phyloP scores from a whole-genome alignment of 1,139 yeast genomes.

The Debaryomycetaceae sp. region DNA sequence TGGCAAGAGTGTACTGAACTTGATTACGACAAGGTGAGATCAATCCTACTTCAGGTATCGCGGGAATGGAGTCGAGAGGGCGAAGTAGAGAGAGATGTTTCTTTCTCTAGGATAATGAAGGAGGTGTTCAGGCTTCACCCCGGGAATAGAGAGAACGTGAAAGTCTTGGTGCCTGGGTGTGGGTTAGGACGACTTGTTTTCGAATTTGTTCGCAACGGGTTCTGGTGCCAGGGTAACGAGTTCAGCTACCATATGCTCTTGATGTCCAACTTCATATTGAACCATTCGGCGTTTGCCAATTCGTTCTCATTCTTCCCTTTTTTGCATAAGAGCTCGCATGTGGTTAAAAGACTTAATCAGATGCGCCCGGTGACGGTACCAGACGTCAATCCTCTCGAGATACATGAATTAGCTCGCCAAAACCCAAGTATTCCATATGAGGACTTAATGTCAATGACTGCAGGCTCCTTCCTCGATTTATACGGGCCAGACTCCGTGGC shows the following conservation, averaged over 20 bases:
- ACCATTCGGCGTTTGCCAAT: slow-evolving; percentile 42
- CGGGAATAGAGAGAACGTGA: slow-evolving; percentile 35
- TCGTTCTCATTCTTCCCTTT: slow-evolving; percentile 50
- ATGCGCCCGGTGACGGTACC: slow-evolving; percentile 51
- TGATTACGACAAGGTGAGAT: slow-evolving; percentile 61
- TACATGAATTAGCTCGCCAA: slow-evolving; percentile 23
- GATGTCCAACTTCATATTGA: slow-evolving; percentile 61
- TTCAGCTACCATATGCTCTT: slow-evolving; percentile 78
- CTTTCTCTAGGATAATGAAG: slow-evolving; percentile 44
- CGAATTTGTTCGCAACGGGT: slow-evolving; percentile 67
- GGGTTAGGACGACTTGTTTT: slow-evolving; percentile 79
- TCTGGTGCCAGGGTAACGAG: slow-evolving; percentile 81
- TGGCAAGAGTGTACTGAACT: slow-evolving; percentile 46
- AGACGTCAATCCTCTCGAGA: slow-evolving; percentile 42
- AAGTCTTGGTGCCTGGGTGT: slow-evolving; percentile 74
- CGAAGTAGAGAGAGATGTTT: slow-evolving; percentile 42
- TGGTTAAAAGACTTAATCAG: slow-evolving; percentile 42
- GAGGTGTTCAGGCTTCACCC: slow-evolving; percentile 47
- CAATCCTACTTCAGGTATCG: slow-evolving; percentile 59
- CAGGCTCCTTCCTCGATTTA: slow-evolving; percentile 77
- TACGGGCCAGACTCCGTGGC: slow-evolving; percentile 48
- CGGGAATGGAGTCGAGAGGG: slow-evolving; percentile 81
- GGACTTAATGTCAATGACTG: slow-evolving; percentile 68
- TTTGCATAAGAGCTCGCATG: slow-evolving; percentile 50
- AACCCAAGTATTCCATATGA: slow-evolving; percentile 43